Base-by-base conservation (phyloP, 1,284 basidiomycete genomes). In the Irpex sp. region DNA sequence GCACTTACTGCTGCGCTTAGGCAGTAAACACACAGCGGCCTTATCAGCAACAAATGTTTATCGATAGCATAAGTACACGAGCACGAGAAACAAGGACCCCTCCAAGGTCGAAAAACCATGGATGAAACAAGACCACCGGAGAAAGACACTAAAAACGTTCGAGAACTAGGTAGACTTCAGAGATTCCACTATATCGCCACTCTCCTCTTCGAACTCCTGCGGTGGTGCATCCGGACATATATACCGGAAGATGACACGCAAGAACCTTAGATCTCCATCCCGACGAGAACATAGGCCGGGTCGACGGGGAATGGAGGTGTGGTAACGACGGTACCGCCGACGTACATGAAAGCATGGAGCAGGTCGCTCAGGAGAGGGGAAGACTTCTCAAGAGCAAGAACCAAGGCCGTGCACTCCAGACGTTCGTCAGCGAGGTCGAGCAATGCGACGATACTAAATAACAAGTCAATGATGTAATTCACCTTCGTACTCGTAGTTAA, bases 281-380 rank as follows among this genome's bases (percentile, higher is more conserved):
- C 91, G 62, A 93, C 88, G 47, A 93, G 84, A 47, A 93, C 84
- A 71, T 86, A 90, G 19, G 85, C 83, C 19, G 87, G 81, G 70
- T 90, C 85, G 62, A 87, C 83, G 71, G 85, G 79, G 79, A 90
- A 92, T 34, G 84, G 84, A 62, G 91, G 89, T 71, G 85, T 87
- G 56, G 89, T 90, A 62, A 93, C 87, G 61, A 93, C 86, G 54
- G 81, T 83, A 60, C 88, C 91, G 65, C 91, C 91, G 60, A 92
- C 88, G 75, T 93, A 93, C 89, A 93, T 90, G 65, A 93, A 82
- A 58, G 91, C 88, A 71, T 93, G 91, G 58, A 93, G 78, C 60
- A 92, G 76, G 68, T 85, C 81, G 67, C 85, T 82, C 59, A 91
- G 78, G 44, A 78, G 78, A 13, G 82, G 79, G 49, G 83, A 85